Evolutionary conservation across 257 asterid genomes (phyloP), one percentile per base, ranked within the genome.

Genomic region (Petunia secreta): DNA sequence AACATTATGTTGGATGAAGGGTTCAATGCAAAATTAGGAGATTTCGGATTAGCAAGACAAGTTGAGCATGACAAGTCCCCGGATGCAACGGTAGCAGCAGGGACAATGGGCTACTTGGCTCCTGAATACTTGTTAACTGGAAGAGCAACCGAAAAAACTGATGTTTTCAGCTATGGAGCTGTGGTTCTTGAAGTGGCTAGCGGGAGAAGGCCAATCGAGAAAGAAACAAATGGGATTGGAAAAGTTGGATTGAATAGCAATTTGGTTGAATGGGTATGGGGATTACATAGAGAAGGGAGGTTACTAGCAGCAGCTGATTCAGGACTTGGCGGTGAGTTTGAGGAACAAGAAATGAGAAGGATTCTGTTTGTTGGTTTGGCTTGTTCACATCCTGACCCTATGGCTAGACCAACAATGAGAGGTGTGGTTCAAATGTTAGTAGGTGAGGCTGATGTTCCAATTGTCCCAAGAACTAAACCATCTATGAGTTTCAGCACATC

Each of bases 1-100:
- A 77, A 77, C 69, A 77, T 77, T 36, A 77, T 77, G 80, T 41
- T 77, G 57, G 80, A 77, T 57, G 80, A 77, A 77, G 80, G 59
- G 59, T 77, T 77, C 69, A 77, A 59, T 16, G 80, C 80, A 59
- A 77, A 40, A 13, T 15, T 77, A 1, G 80, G 80, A 0, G 80
- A 77, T 77, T 77, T 77, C 39, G 80, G 80, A 14, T 4, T 77
- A 59, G 80, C 80, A 16, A 46, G 40, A 36, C 80, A 59, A 43
- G 41, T 77, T 1, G 80, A 77, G 54, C 80, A 77, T 8, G 80
- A 77, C 44, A 77, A 77, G 43, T 77, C 80, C 25, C 71, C 71
- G 2, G 80, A 41, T 34, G 55, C 80, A 43, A 77, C 80, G 8
- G 41, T 59, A 11, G 80, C 80, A n/a, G 80, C 80, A 2, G 80